phyloP scores from a whole-genome alignment of 345 rosid genomes.

The Eucalyptus marginata region DNA sequence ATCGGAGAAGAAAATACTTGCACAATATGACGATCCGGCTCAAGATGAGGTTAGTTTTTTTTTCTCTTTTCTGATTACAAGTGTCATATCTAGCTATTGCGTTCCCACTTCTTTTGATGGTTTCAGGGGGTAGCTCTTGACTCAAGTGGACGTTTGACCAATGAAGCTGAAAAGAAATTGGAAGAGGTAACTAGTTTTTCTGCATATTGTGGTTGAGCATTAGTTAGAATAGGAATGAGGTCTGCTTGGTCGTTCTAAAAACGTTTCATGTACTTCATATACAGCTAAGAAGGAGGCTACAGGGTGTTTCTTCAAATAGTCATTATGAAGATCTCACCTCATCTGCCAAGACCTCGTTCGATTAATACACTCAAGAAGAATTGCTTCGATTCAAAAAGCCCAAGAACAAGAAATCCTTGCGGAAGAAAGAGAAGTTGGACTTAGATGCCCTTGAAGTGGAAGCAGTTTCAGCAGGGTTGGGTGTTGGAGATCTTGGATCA shows the following conservation, averaged over 20 bases:
- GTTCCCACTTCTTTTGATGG: background rate
- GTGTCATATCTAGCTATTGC: background rate
- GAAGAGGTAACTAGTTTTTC: conserved; percentile 54
- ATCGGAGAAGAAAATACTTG: conserved; percentile 71
- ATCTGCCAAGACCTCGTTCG: conserved; percentile 51
- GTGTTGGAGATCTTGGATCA: conserved; percentile 85
- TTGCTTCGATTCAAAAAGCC: conserved; percentile 78
- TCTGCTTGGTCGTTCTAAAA: background rate
- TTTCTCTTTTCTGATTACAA: background rate
- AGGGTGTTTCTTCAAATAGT: conserved; percentile 37
- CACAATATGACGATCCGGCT: conserved; percentile 71
- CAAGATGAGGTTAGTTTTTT: conserved; percentile 52
- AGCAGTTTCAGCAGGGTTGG: conserved; percentile 78
- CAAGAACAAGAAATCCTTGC: conserved; percentile 77
- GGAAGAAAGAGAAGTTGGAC: conserved; percentile 85
- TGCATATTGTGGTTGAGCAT: background rate
- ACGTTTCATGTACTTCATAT: background rate
- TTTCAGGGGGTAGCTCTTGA: conserved; percentile 65
- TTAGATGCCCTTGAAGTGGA: conserved; percentile 83
- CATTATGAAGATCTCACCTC: conserved; percentile 57
- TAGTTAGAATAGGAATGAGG: background rate
- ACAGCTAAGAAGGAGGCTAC: conserved; percentile 72
- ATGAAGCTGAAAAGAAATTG: conserved; percentile 88
- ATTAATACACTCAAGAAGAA: conserved; percentile 85
- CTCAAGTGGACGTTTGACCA: conserved; percentile 67